Evolutionary conservation across 2,329 filamentous ascomycete species (phyloP).

Genomic region (Epichloe scottii): DNA sequence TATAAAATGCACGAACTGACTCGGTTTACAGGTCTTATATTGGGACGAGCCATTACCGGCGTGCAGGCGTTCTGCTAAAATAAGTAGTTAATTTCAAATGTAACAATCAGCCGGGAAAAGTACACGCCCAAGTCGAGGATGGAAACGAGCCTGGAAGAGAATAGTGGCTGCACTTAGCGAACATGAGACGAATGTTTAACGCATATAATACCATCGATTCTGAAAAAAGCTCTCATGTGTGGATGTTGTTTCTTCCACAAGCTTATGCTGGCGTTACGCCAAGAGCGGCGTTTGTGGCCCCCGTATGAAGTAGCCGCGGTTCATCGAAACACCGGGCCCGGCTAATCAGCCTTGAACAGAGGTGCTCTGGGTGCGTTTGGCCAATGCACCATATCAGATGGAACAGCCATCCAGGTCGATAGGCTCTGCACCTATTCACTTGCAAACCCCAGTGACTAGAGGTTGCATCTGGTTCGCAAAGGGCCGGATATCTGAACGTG

Average conservation of each 20-base stretch:
- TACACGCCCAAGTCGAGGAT: no score
- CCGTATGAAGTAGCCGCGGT: not conserved
- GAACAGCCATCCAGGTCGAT: no score
- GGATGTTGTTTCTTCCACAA: no score
- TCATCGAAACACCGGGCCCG: not conserved
- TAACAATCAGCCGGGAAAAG: no score
- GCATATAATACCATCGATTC: not conserved
- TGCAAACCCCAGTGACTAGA: no score
- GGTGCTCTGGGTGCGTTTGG: no score
- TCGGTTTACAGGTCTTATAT: conserved; percentile 45
- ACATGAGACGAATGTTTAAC: not conserved
- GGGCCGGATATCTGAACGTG: no score
- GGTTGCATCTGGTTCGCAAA: no score
- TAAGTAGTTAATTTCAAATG: not conserved
- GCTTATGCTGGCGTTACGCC: not conserved
- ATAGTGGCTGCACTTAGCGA: not conserved
- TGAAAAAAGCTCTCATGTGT: no score
- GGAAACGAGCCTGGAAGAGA: not conserved
- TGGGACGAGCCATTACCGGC: conserved; percentile 58
- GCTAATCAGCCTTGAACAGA: not conserved
- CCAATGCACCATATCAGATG: no score
- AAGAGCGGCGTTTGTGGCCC: not conserved
- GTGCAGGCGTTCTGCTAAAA: conserved; percentile 72
- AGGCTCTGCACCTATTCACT: no score
- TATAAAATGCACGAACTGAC: not conserved